Base-by-base conservation (phyloP, 2,329 filamentous ascomycete genomes). In the Fusarium anthophilum region DNA sequence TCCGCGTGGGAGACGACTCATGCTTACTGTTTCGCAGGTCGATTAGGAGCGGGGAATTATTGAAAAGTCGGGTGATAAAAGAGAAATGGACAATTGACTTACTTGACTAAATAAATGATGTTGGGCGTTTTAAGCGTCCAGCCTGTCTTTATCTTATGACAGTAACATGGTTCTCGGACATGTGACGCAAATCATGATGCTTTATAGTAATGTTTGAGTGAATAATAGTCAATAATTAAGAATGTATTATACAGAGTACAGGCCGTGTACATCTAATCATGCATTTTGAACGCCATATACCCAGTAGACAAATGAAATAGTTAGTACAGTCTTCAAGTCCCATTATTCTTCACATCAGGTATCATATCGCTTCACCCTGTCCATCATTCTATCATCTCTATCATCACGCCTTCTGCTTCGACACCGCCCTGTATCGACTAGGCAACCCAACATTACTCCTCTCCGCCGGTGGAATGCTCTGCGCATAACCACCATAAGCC, bases 371-470 rank as follows among this genome's bases (percentile, higher is more conserved):
- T 50, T 13, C 55, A 28, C 13, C 12, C 6, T 17, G 6, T 28
- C 13, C 28, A 17, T 35, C 32, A 35, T 15, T 35, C 32, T 35
- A 35, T 35, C 32, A 15, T 20, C 13, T 28, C 3, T 3, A 3
- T 9, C 4, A 6, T 55, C 14, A 72, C 32, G 55, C 60, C n/a
- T 51, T 62, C 11, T 50, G 32, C 56, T 61, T 73, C 6, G 70
- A 66, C 0, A 73, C 70, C 12, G 65, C 41, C 10, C 70, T 66
- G 8, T 73, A 73, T 9, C 70, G 56, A 17, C 70, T 73, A 3
- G 70, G 70, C 10, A 73, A 32, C 5, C 70, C 70, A 8, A 73
- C 60, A 6, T 53, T 73, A 38, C 70, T 73, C 26, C 70, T 58
- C 39, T 73, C 70, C 3, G 65, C 41, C 0, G 70, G 70, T 4